Evolutionary conservation across 257 asterid genomes (phyloP).

Genomic region (Nicotiana tomentosiformis): DNA sequence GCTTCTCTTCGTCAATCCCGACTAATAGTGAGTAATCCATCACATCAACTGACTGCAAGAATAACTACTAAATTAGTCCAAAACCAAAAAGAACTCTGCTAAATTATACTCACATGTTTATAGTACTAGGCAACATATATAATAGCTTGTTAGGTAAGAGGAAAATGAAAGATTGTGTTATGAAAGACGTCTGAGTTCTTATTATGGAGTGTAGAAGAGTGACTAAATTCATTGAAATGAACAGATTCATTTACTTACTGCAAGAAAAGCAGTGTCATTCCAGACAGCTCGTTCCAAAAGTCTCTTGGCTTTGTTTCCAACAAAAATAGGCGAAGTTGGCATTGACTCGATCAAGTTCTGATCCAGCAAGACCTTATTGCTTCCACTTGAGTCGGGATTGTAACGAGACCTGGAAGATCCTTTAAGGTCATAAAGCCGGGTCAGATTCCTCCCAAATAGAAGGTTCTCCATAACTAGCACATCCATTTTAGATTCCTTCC

Average conservation of each 20-base stretch:
- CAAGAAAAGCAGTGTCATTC: constrained; percentile 14
- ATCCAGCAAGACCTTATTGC: constrained; percentile 81
- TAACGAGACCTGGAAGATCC: constrained; percentile 95
- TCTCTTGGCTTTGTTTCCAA: constrained; percentile 18
- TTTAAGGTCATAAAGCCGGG: constrained; percentile 85
- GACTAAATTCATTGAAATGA: background rate
- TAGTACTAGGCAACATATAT: background rate
- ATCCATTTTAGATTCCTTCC: constrained; percentile 90
- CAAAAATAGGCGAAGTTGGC: constrained; percentile 86
- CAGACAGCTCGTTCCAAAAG: constrained; percentile 14
- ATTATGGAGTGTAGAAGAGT: background rate
- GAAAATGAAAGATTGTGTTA: background rate
- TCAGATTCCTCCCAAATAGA: constrained; percentile 74
- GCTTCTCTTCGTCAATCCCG: constrained; percentile 58
- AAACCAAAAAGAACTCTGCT: background rate
- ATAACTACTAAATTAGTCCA: background rate
- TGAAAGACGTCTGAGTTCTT: background rate
- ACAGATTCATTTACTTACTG: constrained; percentile 41
- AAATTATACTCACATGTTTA: background rate
- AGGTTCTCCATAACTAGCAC: constrained; percentile 94
- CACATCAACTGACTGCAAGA: constrained; percentile 35
- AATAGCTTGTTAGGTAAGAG: background rate
- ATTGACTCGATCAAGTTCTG: constrained; percentile 94
- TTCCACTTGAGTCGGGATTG: constrained; percentile 82
- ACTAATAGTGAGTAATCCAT: constrained; percentile 9